A percentile compares a stretch with the other conserved stretches of the same genome.
Evolutionary conservation across 2,329 filamentous ascomycete species (phyloP).

Genomic region (Epichloe hybrida): DNA sequence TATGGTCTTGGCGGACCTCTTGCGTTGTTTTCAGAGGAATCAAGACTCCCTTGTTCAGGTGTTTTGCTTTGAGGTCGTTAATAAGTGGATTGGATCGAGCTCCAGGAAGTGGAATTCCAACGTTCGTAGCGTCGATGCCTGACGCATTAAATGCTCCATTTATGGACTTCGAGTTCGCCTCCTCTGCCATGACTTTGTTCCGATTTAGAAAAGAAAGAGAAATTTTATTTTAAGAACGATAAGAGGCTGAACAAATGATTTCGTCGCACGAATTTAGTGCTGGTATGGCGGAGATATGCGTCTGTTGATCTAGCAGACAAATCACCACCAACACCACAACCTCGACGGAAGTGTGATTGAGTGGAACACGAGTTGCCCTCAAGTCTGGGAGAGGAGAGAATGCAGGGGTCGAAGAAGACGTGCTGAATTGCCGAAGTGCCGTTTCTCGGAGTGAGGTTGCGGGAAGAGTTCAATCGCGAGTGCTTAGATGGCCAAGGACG

Average conservation of each 20-base stretch:
- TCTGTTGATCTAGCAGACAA: neutral
- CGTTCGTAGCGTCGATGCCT: neutral
- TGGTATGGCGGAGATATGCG: neutral
- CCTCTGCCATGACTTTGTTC: conserved; percentile 3
- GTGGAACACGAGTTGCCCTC: neutral
- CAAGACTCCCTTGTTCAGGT: conserved; percentile 34
- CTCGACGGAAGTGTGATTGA: neutral
- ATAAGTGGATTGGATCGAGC: conserved; percentile 24
- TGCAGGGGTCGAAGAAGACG: too few relatives aligned
- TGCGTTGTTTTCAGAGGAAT: conserved; percentile 52
- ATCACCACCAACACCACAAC: neutral
- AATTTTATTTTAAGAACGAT: neutral
- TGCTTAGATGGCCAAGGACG: neutral
- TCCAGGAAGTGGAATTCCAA: conserved; percentile 2
- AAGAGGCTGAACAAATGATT: neutral
- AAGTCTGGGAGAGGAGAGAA: too few relatives aligned
- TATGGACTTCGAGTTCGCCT: neutral
- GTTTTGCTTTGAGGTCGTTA: conserved; percentile 20
- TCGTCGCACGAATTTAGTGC: neutral
- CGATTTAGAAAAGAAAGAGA: neutral
- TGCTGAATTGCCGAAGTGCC: neutral
- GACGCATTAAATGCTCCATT: neutral
- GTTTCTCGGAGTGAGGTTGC: neutral
- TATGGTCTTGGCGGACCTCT: conserved; percentile 46
- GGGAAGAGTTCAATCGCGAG: neutral